phyloP scores from a whole-genome alignment of 768 basidiomycete species.

The Krasilnikovozyma curviuscula region DNA sequence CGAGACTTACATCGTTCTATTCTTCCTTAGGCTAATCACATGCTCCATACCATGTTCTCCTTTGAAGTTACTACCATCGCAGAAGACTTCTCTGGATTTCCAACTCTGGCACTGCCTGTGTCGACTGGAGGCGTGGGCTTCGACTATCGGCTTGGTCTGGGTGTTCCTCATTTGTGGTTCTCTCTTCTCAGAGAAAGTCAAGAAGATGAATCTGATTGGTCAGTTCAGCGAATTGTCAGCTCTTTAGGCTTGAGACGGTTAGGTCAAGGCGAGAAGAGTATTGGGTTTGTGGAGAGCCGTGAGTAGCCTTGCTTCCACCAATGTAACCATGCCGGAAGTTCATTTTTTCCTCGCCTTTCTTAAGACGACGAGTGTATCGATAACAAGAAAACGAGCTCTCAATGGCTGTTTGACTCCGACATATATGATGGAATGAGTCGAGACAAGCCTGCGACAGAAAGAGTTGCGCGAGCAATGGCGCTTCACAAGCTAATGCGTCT shows the following conservation, averaged over 20 bases:
- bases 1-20: neutral
- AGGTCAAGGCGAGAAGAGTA: conserved; percentile 10
- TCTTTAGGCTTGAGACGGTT: conserved; percentile 7
- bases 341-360: neutral
- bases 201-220: neutral
- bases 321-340: no score
- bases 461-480: conserved; percentile 6
- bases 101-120: conserved; percentile 9
- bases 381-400: conserved; percentile 10
- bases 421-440: conserved; percentile 13
- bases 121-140: conserved; percentile 11
- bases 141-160: conserved; percentile 12
- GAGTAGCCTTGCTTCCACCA: no score
- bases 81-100: conserved; percentile 15
- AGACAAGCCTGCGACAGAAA: neutral
- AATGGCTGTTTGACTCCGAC: conserved; percentile 15
- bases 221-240: conserved; percentile 1
- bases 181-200: neutral
- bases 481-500: conserved; percentile 13
- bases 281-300: conserved; percentile 15
- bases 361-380: conserved; percentile 15
- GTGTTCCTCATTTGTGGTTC: conserved; percentile 11
- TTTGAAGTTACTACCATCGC: conserved; percentile 14
- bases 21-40: conserved; percentile 6
- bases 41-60: conserved; percentile 8